Evolutionary conservation across 257 asterid genomes (phyloP), one percentile per base, ranked within the genome.

Genomic region (Striga asiatica): DNA sequence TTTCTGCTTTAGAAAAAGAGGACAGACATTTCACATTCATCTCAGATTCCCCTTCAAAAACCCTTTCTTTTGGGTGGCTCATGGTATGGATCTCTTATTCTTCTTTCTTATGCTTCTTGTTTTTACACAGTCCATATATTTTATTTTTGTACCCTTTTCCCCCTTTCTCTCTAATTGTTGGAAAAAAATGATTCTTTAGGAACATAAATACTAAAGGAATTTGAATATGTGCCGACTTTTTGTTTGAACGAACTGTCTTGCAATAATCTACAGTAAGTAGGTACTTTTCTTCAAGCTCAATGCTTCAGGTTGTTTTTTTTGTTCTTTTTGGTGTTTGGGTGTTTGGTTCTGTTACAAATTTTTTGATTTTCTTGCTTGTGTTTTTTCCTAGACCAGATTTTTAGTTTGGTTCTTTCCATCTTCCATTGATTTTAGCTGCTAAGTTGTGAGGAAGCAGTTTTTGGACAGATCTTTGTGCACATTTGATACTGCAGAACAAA

Each of bases 1-100:
- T 72, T 66, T 64, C 13, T 73, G 82, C 94, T 81, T 88, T 88
- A 62, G 45, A 23, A 54, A 88, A 81, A 84, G 89, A 77, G 54
- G 69, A 66, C 81, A 68, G 28, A 24, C 66, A 61, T 48, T 49
- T 64, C 71, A 38, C 46, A 38, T 38, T 14, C 2, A 19, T 64
- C 66, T 37, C 49, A 60, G 60, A 43, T 71, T 73, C 76, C 71
- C 65, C 74, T 66, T 55, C 71, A 4, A 13, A 18, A 18, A 6
- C 47, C 47, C 6, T 2, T 16, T 42, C 17, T 53, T 12, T 61
- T 47, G 20, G 3, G n/a, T n/a, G n/a, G n/a, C n/a, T n/a, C n/a
- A n/a, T n/a, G 51, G 52, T 47, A 47, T 8, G 10, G 29, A 47
- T 66, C 61, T 41, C 43, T 62, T 57, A 42, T 68, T 75, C 74